These are phyloP conservation scores for Strobilomyces echinocephalus DNA, from an alignment of 768 basidiomycete genomes.

Conservation along the genomic window DNA sequence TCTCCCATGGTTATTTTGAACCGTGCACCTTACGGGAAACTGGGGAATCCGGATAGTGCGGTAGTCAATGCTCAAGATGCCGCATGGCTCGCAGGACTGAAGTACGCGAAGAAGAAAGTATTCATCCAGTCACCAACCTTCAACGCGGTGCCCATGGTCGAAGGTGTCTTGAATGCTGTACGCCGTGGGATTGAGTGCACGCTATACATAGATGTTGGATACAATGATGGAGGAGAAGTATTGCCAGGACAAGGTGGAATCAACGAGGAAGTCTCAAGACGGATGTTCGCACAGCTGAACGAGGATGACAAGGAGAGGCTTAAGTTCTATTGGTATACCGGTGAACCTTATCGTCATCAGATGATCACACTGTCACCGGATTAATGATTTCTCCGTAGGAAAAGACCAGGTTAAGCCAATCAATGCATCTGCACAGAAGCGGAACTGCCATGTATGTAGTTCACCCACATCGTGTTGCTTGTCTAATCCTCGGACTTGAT, in stretches of 20 bases:
- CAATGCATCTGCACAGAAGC: slow-evolving; percentile 59
- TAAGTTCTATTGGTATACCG: slow-evolving; percentile 54
- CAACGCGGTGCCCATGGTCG: slow-evolving; percentile 60
- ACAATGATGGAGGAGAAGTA: slow-evolving; percentile 55
- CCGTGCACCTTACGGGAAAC: slow-evolving; percentile 54
- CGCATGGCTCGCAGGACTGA: slow-evolving; percentile 63
- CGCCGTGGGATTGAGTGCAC: slow-evolving; percentile 55
- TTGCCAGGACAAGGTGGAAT: slow-evolving; percentile 68
- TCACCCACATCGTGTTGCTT: not conserved
- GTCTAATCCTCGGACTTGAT: no score
- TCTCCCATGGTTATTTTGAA: slow-evolving; percentile 66
- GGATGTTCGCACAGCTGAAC: slow-evolving; percentile 50
- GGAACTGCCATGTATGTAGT: slow-evolving; percentile 58
- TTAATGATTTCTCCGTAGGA: slow-evolving; percentile 24
- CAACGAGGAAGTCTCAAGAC: slow-evolving; percentile 62
- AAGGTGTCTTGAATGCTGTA: slow-evolving; percentile 56
- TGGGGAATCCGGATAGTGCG: slow-evolving; percentile 37
- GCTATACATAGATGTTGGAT: slow-evolving; percentile 56
- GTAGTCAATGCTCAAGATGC: slow-evolving; percentile 58
- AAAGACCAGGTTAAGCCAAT: slow-evolving; percentile 64
- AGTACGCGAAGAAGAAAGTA: slow-evolving; percentile 54
- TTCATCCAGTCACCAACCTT: slow-evolving; percentile 75
- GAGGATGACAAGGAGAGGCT: slow-evolving; percentile 42
- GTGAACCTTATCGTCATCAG: slow-evolving; percentile 8
- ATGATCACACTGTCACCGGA: not conserved